These are phyloP conservation scores for Ceratocystis cubensis DNA, from an alignment of 2,329 filamentous ascomycete species.

Conservation along the genomic window DNA sequence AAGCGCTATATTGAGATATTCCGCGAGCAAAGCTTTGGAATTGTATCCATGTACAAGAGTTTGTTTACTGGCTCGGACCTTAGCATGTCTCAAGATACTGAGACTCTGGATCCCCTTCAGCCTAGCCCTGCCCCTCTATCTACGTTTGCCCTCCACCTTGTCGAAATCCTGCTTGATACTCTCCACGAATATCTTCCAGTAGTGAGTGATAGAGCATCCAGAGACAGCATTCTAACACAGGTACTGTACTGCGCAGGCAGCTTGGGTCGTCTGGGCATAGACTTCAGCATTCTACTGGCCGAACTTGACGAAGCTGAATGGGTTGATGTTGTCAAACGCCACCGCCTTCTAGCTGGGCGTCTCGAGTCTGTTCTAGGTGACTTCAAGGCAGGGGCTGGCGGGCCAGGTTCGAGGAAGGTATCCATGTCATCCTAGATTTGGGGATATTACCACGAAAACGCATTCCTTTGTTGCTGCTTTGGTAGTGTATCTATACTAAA, in stretches of 20 bases:
- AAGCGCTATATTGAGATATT: conserved; percentile 97
- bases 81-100: conserved; percentile 11
- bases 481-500: neutral
- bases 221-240: conserved; percentile 83
- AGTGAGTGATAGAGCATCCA: conserved; percentile 62
- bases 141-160: conserved; percentile 73
- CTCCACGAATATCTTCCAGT: conserved; percentile 66
- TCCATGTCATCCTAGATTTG: conserved; percentile 3
- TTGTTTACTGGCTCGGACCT: conserved; percentile 51
- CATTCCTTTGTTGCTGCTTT: neutral
- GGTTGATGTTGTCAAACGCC: conserved; percentile 80
- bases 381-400: conserved; percentile 28
- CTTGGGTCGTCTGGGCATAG: conserved; percentile 75
- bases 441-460: neutral
- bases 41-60: conserved; percentile 85
- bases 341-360: conserved; percentile 69
- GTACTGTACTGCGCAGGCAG: conserved; percentile 88
- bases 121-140: conserved; percentile 63
- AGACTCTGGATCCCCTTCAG: conserved; percentile 34
- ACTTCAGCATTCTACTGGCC: conserved; percentile 73
- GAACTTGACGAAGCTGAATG: conserved; percentile 48
- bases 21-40: conserved; percentile 90
- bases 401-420: conserved; percentile 16
- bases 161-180: conserved; percentile 67
- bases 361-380: conserved; percentile 56